Percentiles rank a stretch among this genome's conserved stretches.
Evolutionary conservation across 495 filamentous ascomycete genomes (phyloP).

Genomic region (Penicilliopsis zonata): DNA sequence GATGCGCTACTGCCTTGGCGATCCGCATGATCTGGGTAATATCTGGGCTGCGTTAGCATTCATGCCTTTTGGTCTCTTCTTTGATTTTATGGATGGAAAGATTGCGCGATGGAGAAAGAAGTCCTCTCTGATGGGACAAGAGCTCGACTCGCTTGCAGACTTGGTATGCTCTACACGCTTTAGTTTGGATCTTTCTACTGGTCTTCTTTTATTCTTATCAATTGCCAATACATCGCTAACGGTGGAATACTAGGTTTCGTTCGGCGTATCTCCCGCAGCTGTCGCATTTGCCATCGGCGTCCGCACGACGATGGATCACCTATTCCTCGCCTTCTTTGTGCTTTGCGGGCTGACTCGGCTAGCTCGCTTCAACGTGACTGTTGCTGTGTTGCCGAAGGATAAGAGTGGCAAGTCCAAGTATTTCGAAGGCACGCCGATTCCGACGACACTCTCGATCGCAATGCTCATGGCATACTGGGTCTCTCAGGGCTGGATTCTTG

Average conservation of each 20-base stretch:
- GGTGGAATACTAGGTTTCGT: slow-evolving; percentile 59
- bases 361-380: slow-evolving; percentile 96
- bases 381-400: slow-evolving; percentile 78
- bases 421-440: slow-evolving; percentile 95
- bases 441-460: slow-evolving; percentile 71
- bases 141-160: slow-evolving; percentile 94
- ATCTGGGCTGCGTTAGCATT: slow-evolving; percentile 76
- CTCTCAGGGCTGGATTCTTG: slow-evolving; percentile 63
- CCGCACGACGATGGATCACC: slow-evolving; percentile 74
- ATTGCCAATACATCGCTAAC: background rate
- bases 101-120: slow-evolving; percentile 94
- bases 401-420: slow-evolving; percentile 80
- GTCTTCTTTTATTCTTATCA: background rate
- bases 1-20: slow-evolving; percentile 81
- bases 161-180: slow-evolving; percentile 70
- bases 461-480: slow-evolving; percentile 85
- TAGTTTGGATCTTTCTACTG: slow-evolving; percentile 4
- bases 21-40: slow-evolving; percentile 47
- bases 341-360: slow-evolving; percentile 90
- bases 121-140: slow-evolving; percentile 93
- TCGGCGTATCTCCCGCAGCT: slow-evolving; percentile 80
- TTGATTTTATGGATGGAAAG: slow-evolving; percentile 97
- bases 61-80: slow-evolving; percentile 91
- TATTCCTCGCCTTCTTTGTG: slow-evolving; percentile 80
- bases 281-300: slow-evolving; percentile 84